phyloP scores from a whole-genome alignment of 2,329 filamentous ascomycete genomes.

The Sporothrix brunneoviolacea region DNA sequence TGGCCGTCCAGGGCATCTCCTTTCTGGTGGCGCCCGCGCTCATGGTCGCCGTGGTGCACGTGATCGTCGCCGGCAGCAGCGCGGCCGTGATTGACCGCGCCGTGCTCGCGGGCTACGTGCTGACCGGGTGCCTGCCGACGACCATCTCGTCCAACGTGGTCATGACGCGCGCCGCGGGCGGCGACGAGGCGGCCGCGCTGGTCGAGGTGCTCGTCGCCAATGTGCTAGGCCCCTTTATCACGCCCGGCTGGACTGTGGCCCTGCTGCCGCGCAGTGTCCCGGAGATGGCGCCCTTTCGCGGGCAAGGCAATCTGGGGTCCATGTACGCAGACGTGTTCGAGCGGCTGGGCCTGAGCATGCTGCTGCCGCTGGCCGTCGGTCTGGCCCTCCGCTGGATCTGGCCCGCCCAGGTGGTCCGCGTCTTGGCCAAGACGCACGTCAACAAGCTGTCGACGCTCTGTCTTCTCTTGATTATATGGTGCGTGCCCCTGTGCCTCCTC shows the following conservation, averaged over 20 bases:
- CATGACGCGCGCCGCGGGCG: conserved; percentile 64
- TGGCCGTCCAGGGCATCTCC: conserved; percentile 60
- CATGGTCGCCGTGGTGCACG: conserved; percentile 36
- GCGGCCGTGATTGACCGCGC: conserved; percentile 54
- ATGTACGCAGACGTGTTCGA: conserved; percentile 63
- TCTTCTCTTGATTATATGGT: conserved; percentile 42
- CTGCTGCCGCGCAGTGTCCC: conserved; percentile 46
- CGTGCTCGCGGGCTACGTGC: conserved; percentile 60
- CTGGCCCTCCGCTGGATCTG: conserved; percentile 50
- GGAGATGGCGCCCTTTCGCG: conserved; percentile 38
- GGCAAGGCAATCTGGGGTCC: conserved; percentile 40
- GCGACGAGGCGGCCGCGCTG: no score
- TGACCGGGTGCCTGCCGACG: conserved; percentile 62
- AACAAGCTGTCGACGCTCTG: conserved; percentile 43
- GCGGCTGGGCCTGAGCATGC: conserved; percentile 60
- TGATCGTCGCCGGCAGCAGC: conserved; percentile 40
- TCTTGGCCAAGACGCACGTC: no score
- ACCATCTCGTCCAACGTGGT: conserved; percentile 69
- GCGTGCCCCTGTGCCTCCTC: no score
- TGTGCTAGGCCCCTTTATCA: conserved; percentile 60
- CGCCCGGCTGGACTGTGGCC: conserved; percentile 56
- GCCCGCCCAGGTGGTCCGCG: conserved; percentile 45
- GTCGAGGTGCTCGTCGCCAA: conserved; percentile 67
- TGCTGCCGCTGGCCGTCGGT: conserved; percentile 57
- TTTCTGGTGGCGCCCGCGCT: conserved; percentile 60